These are phyloP conservation scores for Pleurotus ostreatus DNA, from an alignment of 768 basidiomycete genomes.

Conservation along the genomic window DNA sequence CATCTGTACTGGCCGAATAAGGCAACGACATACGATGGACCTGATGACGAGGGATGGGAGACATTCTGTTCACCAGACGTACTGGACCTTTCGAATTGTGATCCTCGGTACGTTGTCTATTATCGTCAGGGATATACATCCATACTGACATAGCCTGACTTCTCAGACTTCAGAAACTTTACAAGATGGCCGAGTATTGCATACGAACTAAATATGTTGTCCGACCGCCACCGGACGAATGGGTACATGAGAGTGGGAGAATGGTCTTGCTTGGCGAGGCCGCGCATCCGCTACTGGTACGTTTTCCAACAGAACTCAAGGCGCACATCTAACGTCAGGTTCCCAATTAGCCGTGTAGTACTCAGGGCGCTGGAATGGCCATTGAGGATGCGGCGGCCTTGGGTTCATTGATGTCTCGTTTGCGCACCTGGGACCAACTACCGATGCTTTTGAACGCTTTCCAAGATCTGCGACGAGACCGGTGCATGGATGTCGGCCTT, in stretches of 20 bases:
- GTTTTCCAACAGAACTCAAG: conserved; percentile 12
- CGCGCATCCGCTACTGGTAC: conserved; percentile 49
- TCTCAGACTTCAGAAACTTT: conserved; percentile 29
- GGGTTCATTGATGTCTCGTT: conserved; percentile 48
- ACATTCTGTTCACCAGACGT: conserved; percentile 24
- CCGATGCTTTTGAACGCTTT: conserved; percentile 43
- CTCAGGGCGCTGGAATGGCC: conserved; percentile 41
- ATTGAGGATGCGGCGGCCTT: conserved; percentile 58
- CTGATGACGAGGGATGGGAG: conserved; percentile 29
- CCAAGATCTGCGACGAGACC: conserved; percentile 45
- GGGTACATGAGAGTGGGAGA: conserved; percentile 44
- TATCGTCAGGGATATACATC: background rate
- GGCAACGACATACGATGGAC: conserved; percentile 17
- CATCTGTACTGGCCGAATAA: conserved; percentile 36
- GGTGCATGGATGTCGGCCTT: conserved; percentile 37
- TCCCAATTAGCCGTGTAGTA: conserved; percentile 39
- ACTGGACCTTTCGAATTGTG: conserved; percentile 29
- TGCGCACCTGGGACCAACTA: conserved; percentile 39
- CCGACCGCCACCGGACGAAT: conserved; percentile 36
- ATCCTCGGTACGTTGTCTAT: conserved; percentile 26
- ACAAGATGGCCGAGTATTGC: conserved; percentile 27
- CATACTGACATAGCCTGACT: conserved; percentile 7
- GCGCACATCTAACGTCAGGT: background rate
- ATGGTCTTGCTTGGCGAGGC: conserved; percentile 52
- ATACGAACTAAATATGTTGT: conserved; percentile 32